These are phyloP conservation scores for Trametes elegans DNA, from an alignment of 768 basidiomycete species.

Conservation along the genomic window DNA sequence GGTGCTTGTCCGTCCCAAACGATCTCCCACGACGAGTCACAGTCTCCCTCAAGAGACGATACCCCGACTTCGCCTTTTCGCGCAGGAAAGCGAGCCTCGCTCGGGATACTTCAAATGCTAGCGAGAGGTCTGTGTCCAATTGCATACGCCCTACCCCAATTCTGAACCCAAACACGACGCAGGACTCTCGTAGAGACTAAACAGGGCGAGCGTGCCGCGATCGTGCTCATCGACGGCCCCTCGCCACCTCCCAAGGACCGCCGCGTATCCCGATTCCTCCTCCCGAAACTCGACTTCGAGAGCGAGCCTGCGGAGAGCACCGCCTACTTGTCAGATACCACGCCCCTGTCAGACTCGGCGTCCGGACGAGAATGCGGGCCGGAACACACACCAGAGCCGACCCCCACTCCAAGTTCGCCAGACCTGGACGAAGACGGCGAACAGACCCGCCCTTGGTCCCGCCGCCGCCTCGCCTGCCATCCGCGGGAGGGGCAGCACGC, in stretches of 20 bases:
- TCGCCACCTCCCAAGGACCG: conserved; percentile 12
- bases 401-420: background rate
- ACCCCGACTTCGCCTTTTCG: conserved; percentile 8
- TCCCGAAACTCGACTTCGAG: conserved; percentile 1
- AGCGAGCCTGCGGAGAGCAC: background rate
- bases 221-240: conserved; percentile 14
- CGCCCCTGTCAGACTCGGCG: background rate
- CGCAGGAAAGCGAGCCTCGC: background rate
- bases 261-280: background rate
- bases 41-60: conserved; percentile 3
- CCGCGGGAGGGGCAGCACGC: background rate
- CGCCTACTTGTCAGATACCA: too few relatives aligned
- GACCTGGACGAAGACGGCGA: background rate
- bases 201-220: background rate
- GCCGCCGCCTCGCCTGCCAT: conserved; percentile 4
- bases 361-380: too few relatives aligned
- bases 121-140: conserved; percentile 1
- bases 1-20: background rate
- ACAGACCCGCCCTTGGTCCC: conserved; percentile 6
- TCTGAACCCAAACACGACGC: background rate
- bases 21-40: conserved; percentile 9
- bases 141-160: too few relatives aligned
- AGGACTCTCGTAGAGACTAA: conserved; percentile 9
- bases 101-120: conserved; percentile 9
- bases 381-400: background rate